Evolutionary conservation across 1,284 basidiomycete genomes (phyloP).

Genomic region (Boletellus dicymbophilus): DNA sequence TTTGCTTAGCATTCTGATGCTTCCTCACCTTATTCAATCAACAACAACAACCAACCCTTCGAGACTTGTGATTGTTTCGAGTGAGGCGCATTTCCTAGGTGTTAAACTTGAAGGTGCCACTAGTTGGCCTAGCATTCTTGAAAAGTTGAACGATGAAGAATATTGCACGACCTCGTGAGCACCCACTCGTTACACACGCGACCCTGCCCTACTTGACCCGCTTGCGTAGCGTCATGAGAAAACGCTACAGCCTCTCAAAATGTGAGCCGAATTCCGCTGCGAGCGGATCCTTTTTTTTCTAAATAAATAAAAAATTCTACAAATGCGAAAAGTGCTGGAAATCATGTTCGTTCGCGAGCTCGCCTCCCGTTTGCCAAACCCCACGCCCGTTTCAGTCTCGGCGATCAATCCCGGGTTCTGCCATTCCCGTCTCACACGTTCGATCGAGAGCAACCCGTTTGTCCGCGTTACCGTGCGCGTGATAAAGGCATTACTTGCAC

Average conservation of each 20-base stretch:
- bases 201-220: not conserved
- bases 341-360: constrained; percentile 36
- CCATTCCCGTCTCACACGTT: constrained; percentile 24
- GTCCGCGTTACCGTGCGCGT: not conserved
- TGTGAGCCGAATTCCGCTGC: constrained; percentile 26
- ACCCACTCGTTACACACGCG: not conserved
- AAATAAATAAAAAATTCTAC: not conserved
- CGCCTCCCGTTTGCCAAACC: constrained; percentile 29
- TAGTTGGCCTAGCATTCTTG: constrained; percentile 29
- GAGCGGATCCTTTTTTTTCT: no score
- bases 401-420: constrained; percentile 39
- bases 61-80: constrained; percentile 32
- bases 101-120: constrained; percentile 9
- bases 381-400: constrained; percentile 35
- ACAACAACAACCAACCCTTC: constrained; percentile 19
- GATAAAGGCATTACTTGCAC: constrained; percentile 23
- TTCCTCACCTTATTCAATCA: constrained; percentile 34
- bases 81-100: constrained; percentile 20
- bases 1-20: constrained; percentile 33
- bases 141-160: constrained; percentile 29
- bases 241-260: constrained; percentile 37
- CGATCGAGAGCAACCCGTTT: constrained; percentile 13
- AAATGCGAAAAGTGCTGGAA: constrained; percentile 35
- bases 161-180: constrained; percentile 31
- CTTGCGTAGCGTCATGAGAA: constrained; percentile 16